Conservation (phyloP, 2,329 filamentous ascomycete species). For the Moelleriella libera region DNA sequence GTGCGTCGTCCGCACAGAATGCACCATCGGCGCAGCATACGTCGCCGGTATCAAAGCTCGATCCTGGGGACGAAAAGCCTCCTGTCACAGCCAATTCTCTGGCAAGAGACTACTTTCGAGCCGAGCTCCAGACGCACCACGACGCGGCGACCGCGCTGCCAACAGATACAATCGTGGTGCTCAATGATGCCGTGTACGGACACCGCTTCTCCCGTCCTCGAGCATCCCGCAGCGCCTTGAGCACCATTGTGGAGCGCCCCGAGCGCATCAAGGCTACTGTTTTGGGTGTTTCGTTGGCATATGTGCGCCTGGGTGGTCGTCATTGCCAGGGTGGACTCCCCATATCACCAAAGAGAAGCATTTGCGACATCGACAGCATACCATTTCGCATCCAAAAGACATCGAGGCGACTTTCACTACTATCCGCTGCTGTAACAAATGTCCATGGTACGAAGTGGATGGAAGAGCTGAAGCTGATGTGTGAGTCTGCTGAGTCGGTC, state of each 20-base stretch:
- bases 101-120: slow-evolving; percentile 54
- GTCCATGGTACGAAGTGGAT: slow-evolving; percentile 91
- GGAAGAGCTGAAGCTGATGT: slow-evolving; percentile 79
- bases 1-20: slow-evolving; percentile 11
- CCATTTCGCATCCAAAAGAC: slow-evolving; percentile 84
- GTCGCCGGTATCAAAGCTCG: slow-evolving; percentile 16
- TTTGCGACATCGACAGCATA: slow-evolving; percentile 38
- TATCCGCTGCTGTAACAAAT: slow-evolving; percentile 67
- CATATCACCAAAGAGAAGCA: slow-evolving; percentile 47
- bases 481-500: slow-evolving; percentile 63
- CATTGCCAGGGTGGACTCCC: slow-evolving; percentile 58
- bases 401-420: slow-evolving; percentile 53
- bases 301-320: slow-evolving; percentile 75
- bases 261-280: slow-evolving; percentile 78
- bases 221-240: slow-evolving; percentile 55
- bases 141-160: slow-evolving; percentile 22
- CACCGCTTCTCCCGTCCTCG: slow-evolving; percentile 80
- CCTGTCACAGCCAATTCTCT: slow-evolving; percentile 37
- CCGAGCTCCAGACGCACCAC: slow-evolving; percentile 53
- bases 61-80: slow-evolving; percentile 18
- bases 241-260: slow-evolving; percentile 81
- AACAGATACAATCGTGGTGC: slow-evolving; percentile 61
- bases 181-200: slow-evolving; percentile 91
- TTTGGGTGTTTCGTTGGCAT: slow-evolving; percentile 71
- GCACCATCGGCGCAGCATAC: slow-evolving; percentile 30